Base-by-base conservation (phyloP, 345 rosid genomes). In the Moringa oleifera region DNA sequence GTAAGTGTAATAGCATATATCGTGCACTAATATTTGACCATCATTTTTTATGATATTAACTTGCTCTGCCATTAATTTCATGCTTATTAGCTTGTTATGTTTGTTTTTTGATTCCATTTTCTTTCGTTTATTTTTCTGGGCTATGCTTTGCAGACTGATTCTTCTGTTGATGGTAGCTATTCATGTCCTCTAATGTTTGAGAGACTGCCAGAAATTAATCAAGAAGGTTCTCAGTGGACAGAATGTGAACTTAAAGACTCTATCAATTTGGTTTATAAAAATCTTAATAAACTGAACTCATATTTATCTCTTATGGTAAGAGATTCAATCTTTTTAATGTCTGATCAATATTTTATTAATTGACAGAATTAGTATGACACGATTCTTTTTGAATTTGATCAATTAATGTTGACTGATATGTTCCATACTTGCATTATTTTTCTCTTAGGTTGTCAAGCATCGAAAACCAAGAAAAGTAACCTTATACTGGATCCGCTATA, bases 151-250 rank as follows among this genome's bases (percentile, higher is more conserved):
- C 91, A 93, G 98, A 61, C 73, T 46, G 76, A 77, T 71, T 79
- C 87, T 71, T 73, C 97, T 41, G 68, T 78, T 54, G 89, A 86
- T 62, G 91, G 82, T 71, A 80, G 84, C 68, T 65, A 72, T 76
- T 71, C 87, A 23, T 71, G 78, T 76, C 89, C 82, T 69, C 80
- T 88, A 23, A 71, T 74, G 20, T 85, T 93, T 75, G 83, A 84
- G 77, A 77, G 73, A 58, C 75, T 87, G 19, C 88, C 89, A 59
- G 88, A 79, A 64, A 69, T 82, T 69, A 79, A 73, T 69, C 82
- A 63, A 71, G 89, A 83, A 65, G 84, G 82, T 25, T 84, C 91
- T 53, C 80, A 88, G 76, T 82, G 90, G 90, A 84, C 86, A 23
- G 87, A 79, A 57, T 80, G 85, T 80, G 91, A 83, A 78, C 83